These are phyloP conservation scores for Xylariaceae sp. DNA, from an alignment of 2,329 filamentous ascomycete genomes.

Conservation along the genomic window DNA sequence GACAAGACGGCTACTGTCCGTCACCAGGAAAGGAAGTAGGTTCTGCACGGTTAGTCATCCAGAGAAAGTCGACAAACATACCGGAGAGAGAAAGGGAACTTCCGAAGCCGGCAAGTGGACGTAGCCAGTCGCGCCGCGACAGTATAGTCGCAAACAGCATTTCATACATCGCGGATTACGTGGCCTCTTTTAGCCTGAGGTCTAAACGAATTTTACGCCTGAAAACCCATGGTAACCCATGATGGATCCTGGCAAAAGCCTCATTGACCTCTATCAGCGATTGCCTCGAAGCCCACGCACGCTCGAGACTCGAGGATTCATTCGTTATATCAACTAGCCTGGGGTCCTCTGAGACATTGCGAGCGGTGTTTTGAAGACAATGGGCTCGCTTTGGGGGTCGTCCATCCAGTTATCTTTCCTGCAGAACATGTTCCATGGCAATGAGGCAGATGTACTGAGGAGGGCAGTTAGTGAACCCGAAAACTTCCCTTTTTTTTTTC, in stretches of 20 bases:
- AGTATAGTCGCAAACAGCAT: slow-evolving; percentile 21
- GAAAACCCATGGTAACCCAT: slow-evolving; percentile 15
- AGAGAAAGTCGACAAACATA: slow-evolving; percentile 14
- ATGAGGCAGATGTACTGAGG: slow-evolving; percentile 5
- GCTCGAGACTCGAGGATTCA: slow-evolving; percentile 8
- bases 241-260: slow-evolving; percentile 20
- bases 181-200: slow-evolving; percentile 31
- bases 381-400: slow-evolving; percentile 11
- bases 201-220: slow-evolving; percentile 30
- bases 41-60: slow-evolving; percentile 32
- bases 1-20: slow-evolving; percentile 25
- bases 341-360: slow-evolving; percentile 8
- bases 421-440: slow-evolving; percentile 8
- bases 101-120: slow-evolving; percentile 30
- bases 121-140: slow-evolving; percentile 29
- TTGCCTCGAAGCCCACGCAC: slow-evolving; percentile 14
- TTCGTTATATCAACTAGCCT: slow-evolving; percentile 20
- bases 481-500: slow-evolving; percentile 23
- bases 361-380: slow-evolving; percentile 17
- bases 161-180: slow-evolving; percentile 26
- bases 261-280: slow-evolving; percentile 19
- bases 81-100: slow-evolving; percentile 22
- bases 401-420: no score
- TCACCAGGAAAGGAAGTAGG: slow-evolving; percentile 31
- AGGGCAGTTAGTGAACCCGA: slow-evolving; percentile 8